Base-by-base conservation (phyloP, 2,329 filamentous ascomycete species). In the Verticillium isaacii region DNA sequence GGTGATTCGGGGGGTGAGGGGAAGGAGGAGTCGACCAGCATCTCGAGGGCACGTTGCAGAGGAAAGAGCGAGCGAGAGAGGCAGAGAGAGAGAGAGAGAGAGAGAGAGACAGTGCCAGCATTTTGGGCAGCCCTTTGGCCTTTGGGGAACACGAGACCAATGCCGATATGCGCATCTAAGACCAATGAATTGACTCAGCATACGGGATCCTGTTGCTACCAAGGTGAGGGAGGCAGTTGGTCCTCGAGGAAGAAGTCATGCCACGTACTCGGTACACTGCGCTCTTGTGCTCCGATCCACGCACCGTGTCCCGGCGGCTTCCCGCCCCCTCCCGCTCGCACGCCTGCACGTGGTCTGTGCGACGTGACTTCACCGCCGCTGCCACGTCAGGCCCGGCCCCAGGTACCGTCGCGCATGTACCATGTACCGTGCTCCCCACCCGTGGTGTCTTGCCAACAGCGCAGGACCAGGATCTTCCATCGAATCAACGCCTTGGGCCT, bases 301-400 rank as follows among this genome's bases (percentile, higher is more conserved):
- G 39, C 39, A 45, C 39, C 17, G 15, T 45, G 17, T n/a, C 39
- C 39, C 39, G 19, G 19, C 19, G 45, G 45, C 45, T 25, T 19
- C 45, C 45, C 45, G 45, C 45, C 45, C 45, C 45, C 45, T 52
- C 45, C 45, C 45, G 45, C 45, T 52, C 45, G 11, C 29, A 29
- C 4, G 29, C 29, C 29, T 29, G 29, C 45, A 52, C 45, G 3
- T 58, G 17, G n/a, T 32, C 60, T 25, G 60, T 61, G 60, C 52
- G 32, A 41, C 63, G 61, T 57, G 61, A 64, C 60, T 59, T 64
- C 61, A 64, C 61, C 63, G 45, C 63, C 55, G 50, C 58, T 62
- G 63, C 63, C 63, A 64, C 63, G 63, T 64, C 63, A 63, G 59
- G 63, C 57, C 45, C 56, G 59, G 58, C 32, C 57, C 50, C 36